These are phyloP conservation scores for Fusarium pseudocircinatum DNA, from an alignment of 2,329 filamentous ascomycete species.

Conservation along the genomic window DNA sequence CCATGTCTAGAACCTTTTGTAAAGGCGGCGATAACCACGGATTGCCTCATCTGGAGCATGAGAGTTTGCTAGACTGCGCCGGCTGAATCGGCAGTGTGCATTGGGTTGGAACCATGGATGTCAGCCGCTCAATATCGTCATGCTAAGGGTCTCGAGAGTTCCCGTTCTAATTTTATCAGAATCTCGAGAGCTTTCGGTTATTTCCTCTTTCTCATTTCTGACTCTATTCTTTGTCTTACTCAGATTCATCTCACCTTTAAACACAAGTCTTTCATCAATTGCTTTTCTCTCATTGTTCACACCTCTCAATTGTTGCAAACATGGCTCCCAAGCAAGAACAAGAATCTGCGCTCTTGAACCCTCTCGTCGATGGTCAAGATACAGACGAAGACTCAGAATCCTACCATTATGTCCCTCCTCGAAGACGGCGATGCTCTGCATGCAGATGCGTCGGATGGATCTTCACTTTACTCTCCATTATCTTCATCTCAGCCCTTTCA, in stretches of 20 bases:
- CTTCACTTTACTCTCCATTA: background rate
- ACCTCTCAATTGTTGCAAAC: background rate
- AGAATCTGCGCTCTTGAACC: constrained; percentile 31
- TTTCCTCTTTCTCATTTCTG: background rate
- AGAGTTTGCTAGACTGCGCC: constrained; percentile 14
- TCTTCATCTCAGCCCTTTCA: constrained; percentile 26
- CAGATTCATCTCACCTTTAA: background rate
- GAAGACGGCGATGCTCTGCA: constrained; percentile 16
- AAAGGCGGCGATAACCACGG: background rate
- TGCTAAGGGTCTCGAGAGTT: constrained; percentile 6
- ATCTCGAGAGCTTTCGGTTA: background rate
- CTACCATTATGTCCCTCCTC: constrained; percentile 24
- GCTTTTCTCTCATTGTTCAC: background rate
- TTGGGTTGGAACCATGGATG: constrained; percentile 10
- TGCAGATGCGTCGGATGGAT: constrained; percentile 28
- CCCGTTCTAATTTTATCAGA: constrained; percentile 15
- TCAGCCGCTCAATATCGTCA: constrained; percentile 10
- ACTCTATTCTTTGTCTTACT: background rate
- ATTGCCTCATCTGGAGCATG: constrained; percentile 15
- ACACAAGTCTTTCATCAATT: background rate
- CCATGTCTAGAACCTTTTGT: background rate
- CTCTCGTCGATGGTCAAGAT: constrained; percentile 17
- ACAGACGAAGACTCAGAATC: constrained; percentile 33
- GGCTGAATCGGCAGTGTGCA: constrained; percentile 4
- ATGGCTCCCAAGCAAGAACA: constrained; percentile 39